Evolutionary conservation across 1,139 yeast genomes (phyloP).

Genomic region (Debaryomyces sp.): DNA sequence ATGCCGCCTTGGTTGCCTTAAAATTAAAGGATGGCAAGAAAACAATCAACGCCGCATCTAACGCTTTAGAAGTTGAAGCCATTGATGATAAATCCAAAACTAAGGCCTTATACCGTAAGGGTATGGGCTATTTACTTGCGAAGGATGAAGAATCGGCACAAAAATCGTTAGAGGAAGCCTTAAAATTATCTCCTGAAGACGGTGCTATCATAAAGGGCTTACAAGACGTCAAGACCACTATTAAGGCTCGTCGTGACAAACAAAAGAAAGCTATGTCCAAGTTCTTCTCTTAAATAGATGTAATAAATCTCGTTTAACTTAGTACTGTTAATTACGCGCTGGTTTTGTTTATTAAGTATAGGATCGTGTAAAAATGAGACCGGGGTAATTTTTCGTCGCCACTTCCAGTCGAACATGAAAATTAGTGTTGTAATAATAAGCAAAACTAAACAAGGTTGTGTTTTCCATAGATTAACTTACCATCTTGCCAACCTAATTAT

Average conservation of each 20-base stretch:
- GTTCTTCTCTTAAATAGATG: conserved; percentile 50
- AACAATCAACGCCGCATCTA: conserved; percentile 61
- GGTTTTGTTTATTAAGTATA: background rate
- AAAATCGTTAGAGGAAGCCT: conserved; percentile 66
- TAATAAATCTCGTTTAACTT: background rate
- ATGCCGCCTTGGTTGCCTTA: conserved; percentile 75
- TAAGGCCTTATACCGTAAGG: conserved; percentile 86
- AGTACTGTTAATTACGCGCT: conserved; percentile 9
- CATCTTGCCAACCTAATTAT: conserved; percentile 4
- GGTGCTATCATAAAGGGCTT: conserved; percentile 73
- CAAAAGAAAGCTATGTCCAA: conserved; percentile 86
- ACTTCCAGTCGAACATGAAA: conserved; percentile 11
- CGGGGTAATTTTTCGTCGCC: conserved; percentile 15
- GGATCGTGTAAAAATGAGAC: conserved; percentile 8
- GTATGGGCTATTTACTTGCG: conserved; percentile 64
- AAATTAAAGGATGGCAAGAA: conserved; percentile 61
- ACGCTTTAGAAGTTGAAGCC: conserved; percentile 65
- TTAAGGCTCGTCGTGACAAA: conserved; percentile 60
- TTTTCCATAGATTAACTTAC: conserved; percentile 6
- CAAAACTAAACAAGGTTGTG: conserved; percentile 5
- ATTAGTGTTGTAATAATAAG: conserved; percentile 1
- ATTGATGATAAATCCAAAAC: conserved; percentile 72
- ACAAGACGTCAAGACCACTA: conserved; percentile 55
- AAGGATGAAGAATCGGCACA: conserved; percentile 78
- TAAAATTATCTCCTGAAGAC: conserved; percentile 69